Base-by-base conservation (phyloP, 768 basidiomycete genomes). In the Multifurca ochricompacta region DNA sequence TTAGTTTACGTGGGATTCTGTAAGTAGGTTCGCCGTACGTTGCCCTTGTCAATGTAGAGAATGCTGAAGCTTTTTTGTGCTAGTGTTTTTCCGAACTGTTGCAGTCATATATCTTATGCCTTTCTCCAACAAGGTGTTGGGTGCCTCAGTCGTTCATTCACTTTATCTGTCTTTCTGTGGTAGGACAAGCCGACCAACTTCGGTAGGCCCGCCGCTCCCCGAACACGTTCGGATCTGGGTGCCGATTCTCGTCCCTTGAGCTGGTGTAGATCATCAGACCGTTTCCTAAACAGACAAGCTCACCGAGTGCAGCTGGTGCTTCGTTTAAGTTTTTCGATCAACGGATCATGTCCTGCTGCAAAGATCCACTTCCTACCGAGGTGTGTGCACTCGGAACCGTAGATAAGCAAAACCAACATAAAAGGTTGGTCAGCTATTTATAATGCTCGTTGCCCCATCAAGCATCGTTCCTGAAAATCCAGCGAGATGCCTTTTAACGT, bases 1-100 rank as follows among this genome's bases (percentile, higher is more conserved):
- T 47, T 52, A 23, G 51, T 52, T 52, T 21, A 51, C 16, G 30
- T 51, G 43, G 50, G 55, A 56, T 47, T 32, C 45, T 34, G 55
- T 56, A 46, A 47, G 56, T 47, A 45, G 50, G 48, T 37, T 27
- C 31, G 44, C 32, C 23, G 25, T 30, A 6, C 16, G 10, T 14
- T n/a, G 27, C 31, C 18, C 11, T 51, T 19, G 14, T 30, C 18
- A 47, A 21, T 34, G 32, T 52, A 25, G 45, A 35, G 19, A 31
- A 48, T 40, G 18, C 50, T 52, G 36, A 48, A 42, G 23, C 18
- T 16, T 23, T 51, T 21, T 34, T 43, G 45, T 21, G 21, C 30
- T 6, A 57, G 56, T 47, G 39, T 47, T 51, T 41, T 42, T 51
- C 32, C 27, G 32, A 42, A 45, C 52, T 40, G 34, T 57, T 45